Evolutionary conservation across 371 early-diverging fungal species (phyloP).

Genomic region (Nematocida homosporus): DNA sequence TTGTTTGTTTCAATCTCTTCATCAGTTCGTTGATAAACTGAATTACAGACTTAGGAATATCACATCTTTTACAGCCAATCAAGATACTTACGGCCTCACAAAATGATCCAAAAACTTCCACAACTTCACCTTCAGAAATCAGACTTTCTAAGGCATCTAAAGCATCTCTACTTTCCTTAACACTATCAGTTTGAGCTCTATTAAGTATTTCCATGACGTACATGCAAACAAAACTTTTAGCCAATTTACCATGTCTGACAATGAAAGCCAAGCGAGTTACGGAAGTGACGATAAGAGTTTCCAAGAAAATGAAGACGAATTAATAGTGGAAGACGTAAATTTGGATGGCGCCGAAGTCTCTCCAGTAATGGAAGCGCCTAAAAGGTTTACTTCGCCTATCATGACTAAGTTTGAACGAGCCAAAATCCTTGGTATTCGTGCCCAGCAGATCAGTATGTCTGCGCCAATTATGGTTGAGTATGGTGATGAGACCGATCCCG

Average conservation of each 20-base stretch:
- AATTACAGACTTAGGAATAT: constrained; percentile 29
- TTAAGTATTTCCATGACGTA: constrained; percentile 27
- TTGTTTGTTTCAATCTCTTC: constrained; percentile 41
- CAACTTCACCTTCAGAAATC: constrained; percentile 7
- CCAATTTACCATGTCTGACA: constrained; percentile 44
- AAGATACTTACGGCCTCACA: constrained; percentile 39
- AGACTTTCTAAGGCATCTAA: constrained; percentile 22
- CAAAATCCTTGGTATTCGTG: constrained; percentile 81
- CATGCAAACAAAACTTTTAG: constrained; percentile 33
- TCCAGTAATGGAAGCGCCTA: constrained; percentile 33
- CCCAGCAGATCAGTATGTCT: constrained; percentile 75
- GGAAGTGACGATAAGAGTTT: constrained; percentile 51
- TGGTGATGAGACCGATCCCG: constrained; percentile 87
- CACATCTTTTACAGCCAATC: constrained; percentile 24
- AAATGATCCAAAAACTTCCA: constrained; percentile 18
- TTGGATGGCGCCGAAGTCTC: neutral
- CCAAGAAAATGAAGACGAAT: constrained; percentile 43
- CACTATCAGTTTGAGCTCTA: constrained; percentile 36
- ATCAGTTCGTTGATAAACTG: constrained; percentile 44
- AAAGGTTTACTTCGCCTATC: constrained; percentile 81
- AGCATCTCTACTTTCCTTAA: constrained; percentile 39
- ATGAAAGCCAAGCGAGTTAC: constrained; percentile 46
- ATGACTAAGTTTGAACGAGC: constrained; percentile 99
- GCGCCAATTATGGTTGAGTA: constrained; percentile 94
- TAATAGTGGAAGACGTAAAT: constrained; percentile 15